These are phyloP conservation scores for Telopea speciosissima DNA, from an alignment of 177 flowering plant genomes.

Conservation along the genomic window DNA sequence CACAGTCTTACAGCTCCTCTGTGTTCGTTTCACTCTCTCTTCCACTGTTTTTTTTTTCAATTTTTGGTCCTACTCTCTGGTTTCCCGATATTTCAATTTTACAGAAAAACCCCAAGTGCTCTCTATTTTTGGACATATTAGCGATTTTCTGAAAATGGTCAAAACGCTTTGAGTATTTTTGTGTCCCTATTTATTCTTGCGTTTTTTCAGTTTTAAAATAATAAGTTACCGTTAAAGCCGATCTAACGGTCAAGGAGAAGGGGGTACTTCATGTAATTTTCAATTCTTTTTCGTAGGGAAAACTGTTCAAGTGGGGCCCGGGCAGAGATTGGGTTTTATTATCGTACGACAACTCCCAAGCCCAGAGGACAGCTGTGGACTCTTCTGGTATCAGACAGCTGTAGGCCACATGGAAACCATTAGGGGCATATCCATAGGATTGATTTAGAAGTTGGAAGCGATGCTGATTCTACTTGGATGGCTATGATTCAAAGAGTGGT, in stretches of 20 bases:
- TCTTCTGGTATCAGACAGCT: background rate
- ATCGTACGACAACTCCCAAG: background rate
- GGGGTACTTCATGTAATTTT: background rate
- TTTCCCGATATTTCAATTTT: too few species aligned
- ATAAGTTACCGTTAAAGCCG: slow-evolving; percentile 30
- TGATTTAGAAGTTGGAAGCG: too few species aligned
- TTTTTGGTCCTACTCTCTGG: too few species aligned
- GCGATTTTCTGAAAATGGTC: slow-evolving; percentile 10
- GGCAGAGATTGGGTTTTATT: background rate
- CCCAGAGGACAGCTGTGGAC: too few species aligned
- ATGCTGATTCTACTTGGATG: too few species aligned
- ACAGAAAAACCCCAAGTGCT: slow-evolving; percentile 2
- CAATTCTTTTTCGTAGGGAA: background rate
- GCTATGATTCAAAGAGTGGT: too few species aligned
- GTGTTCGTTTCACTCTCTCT: background rate
- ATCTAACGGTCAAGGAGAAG: slow-evolving; percentile 12
- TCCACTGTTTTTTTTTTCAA: background rate
- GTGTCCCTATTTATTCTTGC: background rate
- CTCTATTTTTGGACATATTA: slow-evolving; percentile 2
- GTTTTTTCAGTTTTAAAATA: background rate
- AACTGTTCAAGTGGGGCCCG: background rate
- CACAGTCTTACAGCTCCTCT: background rate
- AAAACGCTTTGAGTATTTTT: slow-evolving; percentile 7
- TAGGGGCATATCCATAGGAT: too few species aligned
- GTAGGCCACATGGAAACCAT: background rate